Conservation (phyloP, 2,329 filamentous ascomycete species). For the Phialophora chinensis region DNA sequence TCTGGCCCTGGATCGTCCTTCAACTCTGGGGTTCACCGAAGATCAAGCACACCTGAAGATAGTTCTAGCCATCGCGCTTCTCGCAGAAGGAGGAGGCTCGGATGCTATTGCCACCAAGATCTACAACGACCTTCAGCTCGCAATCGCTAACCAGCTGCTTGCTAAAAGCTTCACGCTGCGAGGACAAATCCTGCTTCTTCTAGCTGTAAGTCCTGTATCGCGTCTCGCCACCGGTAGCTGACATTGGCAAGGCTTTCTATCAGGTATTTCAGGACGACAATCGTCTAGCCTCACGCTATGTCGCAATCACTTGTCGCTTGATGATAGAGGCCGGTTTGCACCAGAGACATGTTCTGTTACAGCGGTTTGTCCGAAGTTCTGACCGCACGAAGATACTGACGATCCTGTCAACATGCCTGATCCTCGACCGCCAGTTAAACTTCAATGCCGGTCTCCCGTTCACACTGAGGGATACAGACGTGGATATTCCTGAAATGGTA, state of each 20-base stretch:
- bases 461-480: constrained; percentile 23
- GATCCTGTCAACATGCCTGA: constrained; percentile 21
- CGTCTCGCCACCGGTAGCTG: background rate
- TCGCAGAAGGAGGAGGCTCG: constrained; percentile 23
- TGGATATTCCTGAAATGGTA: constrained; percentile 27
- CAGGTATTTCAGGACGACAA: constrained; percentile 25
- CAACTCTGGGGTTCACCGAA: background rate
- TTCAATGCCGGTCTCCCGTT: constrained; percentile 28
- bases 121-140: constrained; percentile 14
- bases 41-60: constrained; percentile 25
- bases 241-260: constrained; percentile 17
- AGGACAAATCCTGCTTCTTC: constrained; percentile 24
- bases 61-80: constrained; percentile 20
- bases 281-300: constrained; percentile 26
- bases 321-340: constrained; percentile 29
- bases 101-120: constrained; percentile 11
- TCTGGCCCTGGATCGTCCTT: background rate
- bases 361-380: background rate
- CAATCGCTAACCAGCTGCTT: constrained; percentile 17
- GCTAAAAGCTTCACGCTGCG: constrained; percentile 19
- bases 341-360: constrained; percentile 15
- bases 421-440: constrained; percentile 27
- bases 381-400: constrained; percentile 20
- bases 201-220: constrained; percentile 15
- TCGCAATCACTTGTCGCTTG: constrained; percentile 19